These are phyloP conservation scores for Fomitopsis schrenkii DNA, from an alignment of 1,284 basidiomycete species.

Conservation along the genomic window DNA sequence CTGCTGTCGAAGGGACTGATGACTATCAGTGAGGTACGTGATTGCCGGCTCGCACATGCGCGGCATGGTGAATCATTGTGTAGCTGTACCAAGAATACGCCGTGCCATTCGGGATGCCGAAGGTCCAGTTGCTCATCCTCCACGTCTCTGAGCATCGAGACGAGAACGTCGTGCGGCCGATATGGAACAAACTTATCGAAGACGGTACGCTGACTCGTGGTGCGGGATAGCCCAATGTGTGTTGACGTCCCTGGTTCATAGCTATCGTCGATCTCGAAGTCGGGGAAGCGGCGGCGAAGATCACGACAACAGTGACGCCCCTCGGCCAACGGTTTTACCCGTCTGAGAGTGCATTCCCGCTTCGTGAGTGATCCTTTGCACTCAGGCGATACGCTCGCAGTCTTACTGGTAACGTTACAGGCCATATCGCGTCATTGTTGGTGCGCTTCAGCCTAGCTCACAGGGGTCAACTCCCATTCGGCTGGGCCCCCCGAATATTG, in stretches of 20 bases:
- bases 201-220: slow-evolving; percentile 47
- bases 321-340: slow-evolving; percentile 86
- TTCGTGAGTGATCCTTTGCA: slow-evolving; percentile 48
- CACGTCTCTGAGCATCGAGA: slow-evolving; percentile 93
- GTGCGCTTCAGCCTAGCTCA: slow-evolving; percentile 67
- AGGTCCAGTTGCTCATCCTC: slow-evolving; percentile 87
- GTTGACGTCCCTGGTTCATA: slow-evolving; percentile 19
- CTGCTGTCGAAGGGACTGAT: slow-evolving; percentile 53
- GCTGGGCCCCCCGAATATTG: slow-evolving; percentile 80
- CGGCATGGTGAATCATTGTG: neutral
- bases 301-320: slow-evolving; percentile 62
- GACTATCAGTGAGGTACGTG: slow-evolving; percentile 66
- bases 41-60: neutral
- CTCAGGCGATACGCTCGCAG: slow-evolving; percentile 6
- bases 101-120: slow-evolving; percentile 80
- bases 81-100: slow-evolving; percentile 87
- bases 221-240: neutral
- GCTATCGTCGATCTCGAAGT: slow-evolving; percentile 48
- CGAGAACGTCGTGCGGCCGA: slow-evolving; percentile 73
- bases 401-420: slow-evolving; percentile 34
- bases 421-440: slow-evolving; percentile 63
- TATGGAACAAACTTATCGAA: slow-evolving; percentile 88
- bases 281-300: slow-evolving; percentile 52
- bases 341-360: slow-evolving; percentile 86
- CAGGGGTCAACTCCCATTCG: slow-evolving; percentile 54